Evolutionary conservation across 1,284 basidiomycete species (phyloP), one percentile per base, ranked within the genome.

Genomic region (Rhodotorula sp.): DNA sequence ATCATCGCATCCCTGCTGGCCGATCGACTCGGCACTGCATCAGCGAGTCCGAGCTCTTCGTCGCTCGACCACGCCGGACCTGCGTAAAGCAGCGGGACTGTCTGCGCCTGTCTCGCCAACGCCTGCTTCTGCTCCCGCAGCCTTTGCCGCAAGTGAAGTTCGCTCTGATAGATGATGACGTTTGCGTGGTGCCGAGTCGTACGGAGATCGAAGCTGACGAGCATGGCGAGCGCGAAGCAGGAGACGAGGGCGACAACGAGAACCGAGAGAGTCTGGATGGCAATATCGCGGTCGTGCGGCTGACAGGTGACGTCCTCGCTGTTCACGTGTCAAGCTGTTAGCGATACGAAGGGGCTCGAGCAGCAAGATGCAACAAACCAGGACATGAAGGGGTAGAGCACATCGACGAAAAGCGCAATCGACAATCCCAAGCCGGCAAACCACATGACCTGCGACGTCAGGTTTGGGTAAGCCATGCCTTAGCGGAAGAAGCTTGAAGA

Each of bases 161-260:
- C 44, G 2, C 44, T 4, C 1, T 36, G 51, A 13, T 44, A 32
- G 30, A 65, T 54, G 11, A 54, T 24, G 29, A 59, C 51, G n/a
- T 29, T 6, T 2, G 64, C 64, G 6, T 47, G 24, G 15, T 29
- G 51, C 11, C 51, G 39, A 5, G 48, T 51, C 1, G 11, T 7
- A 20, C n/a, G 57, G n/a, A 65, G 56, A 48, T 59, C 64, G 30
- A 34, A 17, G 17, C 30, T 29, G 24, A 54, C 56, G 57, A 65
- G 51, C 24, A 59, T 32, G 39, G 44, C 58, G 30, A 65, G 57
- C 1, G 44, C 51, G 57, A 59, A 51, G 15, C 27, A 29, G 44
- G 27, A 24, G 17, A 59, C 51, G 17, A 65, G 57, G 24, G 64
- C 34, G 32, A 65, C 11, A n/a, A 52, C 27, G n/a, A 54, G 44